These are phyloP conservation scores for Acacia pycnantha DNA, from an alignment of 331 rosid genomes.

Conservation along the genomic window DNA sequence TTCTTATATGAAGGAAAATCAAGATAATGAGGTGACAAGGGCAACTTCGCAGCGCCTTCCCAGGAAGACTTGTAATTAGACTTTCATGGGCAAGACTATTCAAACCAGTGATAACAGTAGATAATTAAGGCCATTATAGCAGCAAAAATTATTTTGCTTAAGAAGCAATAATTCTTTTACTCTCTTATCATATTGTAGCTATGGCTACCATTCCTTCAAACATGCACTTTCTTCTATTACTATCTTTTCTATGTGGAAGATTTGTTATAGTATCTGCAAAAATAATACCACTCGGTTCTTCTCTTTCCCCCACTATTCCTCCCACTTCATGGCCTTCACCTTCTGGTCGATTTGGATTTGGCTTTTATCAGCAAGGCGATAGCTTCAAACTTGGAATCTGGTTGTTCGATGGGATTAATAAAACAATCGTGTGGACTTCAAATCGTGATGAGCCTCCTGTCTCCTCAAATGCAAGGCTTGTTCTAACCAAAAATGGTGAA, in stretches of 20 bases:
- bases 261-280: not conserved
- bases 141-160: not conserved
- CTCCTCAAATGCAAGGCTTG: no score
- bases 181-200: not conserved
- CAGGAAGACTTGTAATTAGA: not conserved
- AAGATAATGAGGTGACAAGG: not conserved
- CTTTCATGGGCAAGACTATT: not conserved
- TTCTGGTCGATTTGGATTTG: no score
- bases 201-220: slow-evolving; percentile 18
- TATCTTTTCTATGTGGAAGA: not conserved
- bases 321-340: no score
- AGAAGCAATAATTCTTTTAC: not conserved
- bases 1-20: no score
- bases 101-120: not conserved
- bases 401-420: no score
- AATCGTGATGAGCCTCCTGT: no score
- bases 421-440: no score
- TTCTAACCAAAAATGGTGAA: no score
- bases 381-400: no score
- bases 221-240: not conserved
- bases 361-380: no score
- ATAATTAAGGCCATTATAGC: not conserved
- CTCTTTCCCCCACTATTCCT: not conserved
- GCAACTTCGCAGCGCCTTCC: not conserved
- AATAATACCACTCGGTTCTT: not conserved